Conservation (phyloP, 1,139 yeast genomes). For the Pichia sp. region DNA sequence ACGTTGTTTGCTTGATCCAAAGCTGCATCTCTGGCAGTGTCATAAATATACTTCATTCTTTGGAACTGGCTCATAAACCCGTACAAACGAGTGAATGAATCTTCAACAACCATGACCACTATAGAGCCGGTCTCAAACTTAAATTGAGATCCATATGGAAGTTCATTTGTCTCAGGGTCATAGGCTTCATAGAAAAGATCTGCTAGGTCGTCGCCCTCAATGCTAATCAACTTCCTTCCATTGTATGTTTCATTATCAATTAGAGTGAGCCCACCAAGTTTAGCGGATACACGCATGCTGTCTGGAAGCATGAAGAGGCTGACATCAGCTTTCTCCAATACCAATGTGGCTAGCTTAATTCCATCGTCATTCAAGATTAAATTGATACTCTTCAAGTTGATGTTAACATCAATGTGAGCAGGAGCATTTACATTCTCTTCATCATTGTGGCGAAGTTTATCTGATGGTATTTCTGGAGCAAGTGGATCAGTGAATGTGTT, state of each 20-base stretch:
- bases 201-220: conserved; percentile 74
- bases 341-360: conserved; percentile 69
- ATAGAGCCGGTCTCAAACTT: conserved; percentile 71
- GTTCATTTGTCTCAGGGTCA: conserved; percentile 44
- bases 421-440: conserved; percentile 53
- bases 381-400: conserved; percentile 68
- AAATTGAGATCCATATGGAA: conserved; percentile 52
- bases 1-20: conserved; percentile 60
- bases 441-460: conserved; percentile 57
- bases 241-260: conserved; percentile 69
- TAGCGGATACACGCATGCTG: conserved; percentile 64
- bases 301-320: conserved; percentile 66
- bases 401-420: conserved; percentile 61
- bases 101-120: conserved; percentile 70
- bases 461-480: conserved; percentile 62
- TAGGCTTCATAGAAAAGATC: conserved; percentile 80
- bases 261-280: conserved; percentile 72
- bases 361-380: conserved; percentile 80
- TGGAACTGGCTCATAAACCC: conserved; percentile 68
- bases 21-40: conserved; percentile 83
- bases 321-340: conserved; percentile 67
- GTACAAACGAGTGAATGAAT: conserved; percentile 62
- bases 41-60: conserved; percentile 82
- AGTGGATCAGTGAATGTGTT: conserved; percentile 84
- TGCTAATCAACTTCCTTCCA: conserved; percentile 64